These are phyloP conservation scores for Ceratobasidium sp. DNA, from an alignment of 1,284 basidiomycete species.

Conservation along the genomic window DNA sequence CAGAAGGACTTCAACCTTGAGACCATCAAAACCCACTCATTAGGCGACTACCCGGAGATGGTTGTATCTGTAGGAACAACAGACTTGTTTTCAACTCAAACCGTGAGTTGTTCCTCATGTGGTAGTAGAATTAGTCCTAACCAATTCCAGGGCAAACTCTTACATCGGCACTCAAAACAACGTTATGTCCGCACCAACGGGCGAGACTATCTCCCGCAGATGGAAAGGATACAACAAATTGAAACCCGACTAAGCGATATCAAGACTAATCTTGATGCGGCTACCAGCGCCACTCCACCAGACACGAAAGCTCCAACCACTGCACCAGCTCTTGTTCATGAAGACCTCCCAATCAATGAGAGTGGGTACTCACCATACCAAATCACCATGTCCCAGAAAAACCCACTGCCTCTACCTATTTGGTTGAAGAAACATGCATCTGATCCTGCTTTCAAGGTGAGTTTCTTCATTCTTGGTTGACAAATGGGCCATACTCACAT, in stretches of 20 bases:
- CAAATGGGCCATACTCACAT: too few relatives aligned
- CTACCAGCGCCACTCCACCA: not conserved
- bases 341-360: not conserved
- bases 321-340: not conserved
- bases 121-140: not conserved
- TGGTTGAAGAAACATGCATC: not conserved
- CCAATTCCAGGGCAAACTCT: conserved; percentile 38
- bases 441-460: conserved; percentile 1
- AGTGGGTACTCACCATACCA: conserved; percentile 5
- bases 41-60: conserved; percentile 52
- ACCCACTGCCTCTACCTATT: not conserved
- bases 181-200: conserved; percentile 15
- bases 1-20: conserved; percentile 49
- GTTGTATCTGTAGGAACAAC: conserved; percentile 54
- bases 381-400: conserved; percentile 9
- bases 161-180: not conserved
- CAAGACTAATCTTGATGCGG: not conserved
- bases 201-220: not conserved
- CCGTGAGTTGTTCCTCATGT: conserved; percentile 48
- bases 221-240: conserved; percentile 5
- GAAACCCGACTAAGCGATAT: conserved; percentile 5
- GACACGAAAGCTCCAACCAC: not conserved
- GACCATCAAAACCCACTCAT: conserved; percentile 54
- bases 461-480: not conserved
- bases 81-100: conserved; percentile 54